Conservation (phyloP, 2,329 filamentous ascomycete genomes). For the Colletotrichum salicis region DNA sequence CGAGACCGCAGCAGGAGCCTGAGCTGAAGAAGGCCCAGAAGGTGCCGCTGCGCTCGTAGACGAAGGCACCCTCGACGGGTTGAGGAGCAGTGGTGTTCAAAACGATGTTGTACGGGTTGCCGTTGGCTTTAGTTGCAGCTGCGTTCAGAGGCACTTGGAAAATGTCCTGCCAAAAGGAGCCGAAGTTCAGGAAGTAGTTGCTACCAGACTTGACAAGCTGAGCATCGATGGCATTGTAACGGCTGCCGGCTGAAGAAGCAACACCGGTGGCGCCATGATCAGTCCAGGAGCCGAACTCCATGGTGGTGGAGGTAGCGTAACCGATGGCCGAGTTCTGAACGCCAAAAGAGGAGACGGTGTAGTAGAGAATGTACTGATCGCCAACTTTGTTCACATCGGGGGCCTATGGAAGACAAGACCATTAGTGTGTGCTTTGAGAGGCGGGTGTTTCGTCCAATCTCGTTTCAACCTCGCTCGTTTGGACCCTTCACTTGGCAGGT, state of each 20-base stretch:
- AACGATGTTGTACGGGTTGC: slow-evolving; percentile 56
- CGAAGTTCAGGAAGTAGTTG: slow-evolving; percentile 67
- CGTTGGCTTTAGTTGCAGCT: slow-evolving; percentile 43
- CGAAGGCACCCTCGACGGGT: slow-evolving; percentile 66
- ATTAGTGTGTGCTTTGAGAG: not conserved
- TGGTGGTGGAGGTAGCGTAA: slow-evolving; percentile 54
- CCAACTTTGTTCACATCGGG: slow-evolving; percentile 71
- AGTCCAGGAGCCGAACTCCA: slow-evolving; percentile 67
- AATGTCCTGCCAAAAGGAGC: slow-evolving; percentile 75
- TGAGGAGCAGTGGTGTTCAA: slow-evolving; percentile 63
- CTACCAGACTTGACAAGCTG: slow-evolving; percentile 58
- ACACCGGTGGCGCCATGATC: slow-evolving; percentile 68
- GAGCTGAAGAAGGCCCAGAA: slow-evolving; percentile 74
- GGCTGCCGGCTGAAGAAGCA: slow-evolving; percentile 50
- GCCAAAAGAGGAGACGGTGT: slow-evolving; percentile 72
- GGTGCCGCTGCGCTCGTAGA: slow-evolving; percentile 65
- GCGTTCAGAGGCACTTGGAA: slow-evolving; percentile 65
- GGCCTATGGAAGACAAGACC: slow-evolving; percentile 54
- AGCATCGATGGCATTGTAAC: slow-evolving; percentile 71
- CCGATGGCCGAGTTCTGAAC: slow-evolving; percentile 72
- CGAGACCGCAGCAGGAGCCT: slow-evolving; percentile 72
- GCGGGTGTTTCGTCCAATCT: not conserved
- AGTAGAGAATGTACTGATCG: slow-evolving; percentile 73
- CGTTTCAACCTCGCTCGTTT: not conserved
- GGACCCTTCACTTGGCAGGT: too few relatives aligned